phyloP scores from a whole-genome alignment of 371 early-diverging fungal species.

The Mucor mucedo region DNA sequence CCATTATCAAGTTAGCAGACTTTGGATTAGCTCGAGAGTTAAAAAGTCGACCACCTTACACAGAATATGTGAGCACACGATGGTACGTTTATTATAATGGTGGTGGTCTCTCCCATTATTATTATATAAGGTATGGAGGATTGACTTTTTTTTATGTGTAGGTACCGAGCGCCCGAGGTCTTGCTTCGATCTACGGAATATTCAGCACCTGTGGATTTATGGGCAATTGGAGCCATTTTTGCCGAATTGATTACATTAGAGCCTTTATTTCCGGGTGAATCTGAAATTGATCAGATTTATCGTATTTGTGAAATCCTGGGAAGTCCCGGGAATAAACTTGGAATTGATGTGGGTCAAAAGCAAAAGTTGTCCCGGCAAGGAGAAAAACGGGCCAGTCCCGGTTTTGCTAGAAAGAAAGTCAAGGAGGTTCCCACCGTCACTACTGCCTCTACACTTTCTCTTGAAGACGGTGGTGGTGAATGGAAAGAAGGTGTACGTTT shows the following conservation, averaged over 20 bases:
- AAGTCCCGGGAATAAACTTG: conserved; percentile 48
- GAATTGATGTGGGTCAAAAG: conserved; percentile 19
- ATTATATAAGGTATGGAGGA: too few relatives aligned
- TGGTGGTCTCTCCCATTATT: too few relatives aligned
- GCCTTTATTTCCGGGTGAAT: conserved; percentile 94
- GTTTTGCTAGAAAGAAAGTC: conserved; percentile 42
- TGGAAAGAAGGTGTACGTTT: conserved; percentile 77
- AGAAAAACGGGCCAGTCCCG: conserved; percentile 44
- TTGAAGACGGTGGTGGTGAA: conserved; percentile 57
- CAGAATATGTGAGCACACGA: conserved; percentile 95
- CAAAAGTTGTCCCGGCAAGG: conserved; percentile 2
- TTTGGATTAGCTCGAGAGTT: conserved; percentile 93
- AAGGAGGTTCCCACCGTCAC: not conserved
- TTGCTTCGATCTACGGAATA: conserved; percentile 87
- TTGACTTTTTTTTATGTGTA: conserved; percentile 34
- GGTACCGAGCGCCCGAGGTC: conserved; percentile 99
- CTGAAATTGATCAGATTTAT: conserved; percentile 91
- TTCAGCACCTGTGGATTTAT: conserved; percentile 96
- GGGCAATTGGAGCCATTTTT: conserved; percentile 97
- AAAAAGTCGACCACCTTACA: conserved; percentile 82
- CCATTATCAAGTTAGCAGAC: conserved; percentile 89
- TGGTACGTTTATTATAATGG: too few relatives aligned
- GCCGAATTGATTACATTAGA: conserved; percentile 86
- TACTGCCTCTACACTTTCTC: conserved; percentile 17
- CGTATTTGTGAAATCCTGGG: conserved; percentile 76